These are phyloP conservation scores for Drechslera avenae DNA, from an alignment of 2,329 filamentous ascomycete genomes.

Conservation along the genomic window DNA sequence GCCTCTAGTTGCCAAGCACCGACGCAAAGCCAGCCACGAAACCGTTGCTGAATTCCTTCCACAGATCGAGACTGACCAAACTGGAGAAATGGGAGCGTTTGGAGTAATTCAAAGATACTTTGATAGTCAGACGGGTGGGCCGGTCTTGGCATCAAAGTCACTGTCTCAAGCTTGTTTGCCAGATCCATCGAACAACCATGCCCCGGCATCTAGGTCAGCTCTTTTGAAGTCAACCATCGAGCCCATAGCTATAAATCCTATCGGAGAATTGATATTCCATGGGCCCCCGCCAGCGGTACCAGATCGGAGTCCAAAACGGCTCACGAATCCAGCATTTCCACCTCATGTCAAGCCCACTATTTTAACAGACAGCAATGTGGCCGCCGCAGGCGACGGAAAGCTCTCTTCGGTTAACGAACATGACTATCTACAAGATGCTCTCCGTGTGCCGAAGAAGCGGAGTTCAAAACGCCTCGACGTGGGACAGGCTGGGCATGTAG, in stretches of 20 bases:
- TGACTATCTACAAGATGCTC: slow-evolving; percentile 10
- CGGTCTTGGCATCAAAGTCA: slow-evolving; percentile 14
- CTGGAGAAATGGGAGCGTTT: slow-evolving; percentile 32
- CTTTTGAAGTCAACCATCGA: slow-evolving; percentile 10
- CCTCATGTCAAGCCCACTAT: slow-evolving; percentile 16
- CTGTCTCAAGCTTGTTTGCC: slow-evolving; percentile 17
- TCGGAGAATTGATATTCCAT: slow-evolving; percentile 21
- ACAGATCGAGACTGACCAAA: slow-evolving; percentile 30
- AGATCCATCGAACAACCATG: slow-evolving; percentile 17
- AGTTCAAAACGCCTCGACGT: slow-evolving; percentile 5
- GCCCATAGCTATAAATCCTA: slow-evolving; percentile 20
- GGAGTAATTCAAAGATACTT: slow-evolving; percentile 40
- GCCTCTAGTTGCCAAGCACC: slow-evolving; percentile 34
- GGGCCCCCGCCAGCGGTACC: slow-evolving; percentile 29
- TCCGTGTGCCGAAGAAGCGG: slow-evolving; percentile 19
- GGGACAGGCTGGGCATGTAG: slow-evolving; percentile 23
- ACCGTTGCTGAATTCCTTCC: slow-evolving; percentile 26
- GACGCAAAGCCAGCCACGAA: slow-evolving; percentile 27
- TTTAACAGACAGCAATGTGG: slow-evolving; percentile 30
- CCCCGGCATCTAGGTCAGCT: slow-evolving; percentile 16
- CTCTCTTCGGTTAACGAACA: slow-evolving; percentile 30
- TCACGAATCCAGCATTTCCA: slow-evolving; percentile 24
- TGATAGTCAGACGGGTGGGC: slow-evolving; percentile 28
- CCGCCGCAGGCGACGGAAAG: slow-evolving; percentile 27
- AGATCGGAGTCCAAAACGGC: slow-evolving; percentile 32